Conservation (phyloP, 495 filamentous ascomycete species). For the Xylaria bambusicola region DNA sequence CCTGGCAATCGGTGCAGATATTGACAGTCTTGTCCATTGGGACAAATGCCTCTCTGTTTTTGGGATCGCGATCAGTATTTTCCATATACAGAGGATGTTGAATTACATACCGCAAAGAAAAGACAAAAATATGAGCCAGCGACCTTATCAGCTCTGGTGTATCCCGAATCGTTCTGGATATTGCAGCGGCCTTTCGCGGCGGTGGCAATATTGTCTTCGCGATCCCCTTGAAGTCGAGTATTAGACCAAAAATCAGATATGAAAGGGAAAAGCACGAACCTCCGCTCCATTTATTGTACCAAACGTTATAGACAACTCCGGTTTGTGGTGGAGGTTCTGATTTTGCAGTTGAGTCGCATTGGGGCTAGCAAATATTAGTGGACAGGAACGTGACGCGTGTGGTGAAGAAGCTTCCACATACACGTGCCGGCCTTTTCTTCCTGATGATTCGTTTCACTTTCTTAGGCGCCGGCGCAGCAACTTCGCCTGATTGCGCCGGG, state of each 20-base stretch:
- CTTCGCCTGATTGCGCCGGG: conserved; percentile 40
- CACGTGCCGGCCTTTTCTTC: conserved; percentile 67
- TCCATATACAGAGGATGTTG: background rate
- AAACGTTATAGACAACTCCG: conserved; percentile 91
- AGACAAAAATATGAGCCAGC: conserved; percentile 86
- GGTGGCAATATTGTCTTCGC: conserved; percentile 81
- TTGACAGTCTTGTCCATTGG: conserved; percentile 86
- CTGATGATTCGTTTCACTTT: conserved; percentile 66
- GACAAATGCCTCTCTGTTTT: conserved; percentile 68
- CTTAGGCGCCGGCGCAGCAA: conserved; percentile 48
- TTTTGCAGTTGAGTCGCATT: conserved; percentile 79
- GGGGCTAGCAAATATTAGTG: conserved; percentile 19
- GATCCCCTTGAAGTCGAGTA: conserved; percentile 59
- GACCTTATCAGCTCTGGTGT: conserved; percentile 79
- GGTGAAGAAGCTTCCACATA: too few species aligned
- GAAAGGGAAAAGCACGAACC: too few species aligned
- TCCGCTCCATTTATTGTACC: conserved; percentile 95
- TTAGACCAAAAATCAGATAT: too few species aligned
- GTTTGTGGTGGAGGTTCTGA: conserved; percentile 85
- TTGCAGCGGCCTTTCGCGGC: conserved; percentile 77
- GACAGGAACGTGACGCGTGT: too few species aligned
- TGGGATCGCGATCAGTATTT: background rate
- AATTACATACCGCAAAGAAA: conserved; percentile 65
- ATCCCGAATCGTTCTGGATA: conserved; percentile 78
- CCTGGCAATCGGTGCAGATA: conserved; percentile 88